phyloP scores from a whole-genome alignment of 2,329 filamentous ascomycete species.

The Sphaerulina vaccinii region DNA sequence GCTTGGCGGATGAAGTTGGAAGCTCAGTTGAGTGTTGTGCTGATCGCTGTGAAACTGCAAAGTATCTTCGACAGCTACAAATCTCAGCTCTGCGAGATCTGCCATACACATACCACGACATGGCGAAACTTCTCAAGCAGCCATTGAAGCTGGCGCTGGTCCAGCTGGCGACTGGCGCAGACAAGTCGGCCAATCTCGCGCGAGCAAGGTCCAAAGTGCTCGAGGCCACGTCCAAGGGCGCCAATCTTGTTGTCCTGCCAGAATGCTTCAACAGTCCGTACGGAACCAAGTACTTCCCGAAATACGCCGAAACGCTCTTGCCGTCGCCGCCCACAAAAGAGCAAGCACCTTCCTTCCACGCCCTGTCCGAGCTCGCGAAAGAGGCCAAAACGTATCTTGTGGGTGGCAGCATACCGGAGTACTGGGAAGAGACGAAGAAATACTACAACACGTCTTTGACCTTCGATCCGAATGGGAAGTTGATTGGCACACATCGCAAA shows the following conservation, averaged over 20 bases:
- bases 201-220: conserved; percentile 80
- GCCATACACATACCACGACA: conserved; percentile 30
- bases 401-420: conserved; percentile 90
- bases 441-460: conserved; percentile 90
- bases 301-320: conserved; percentile 84
- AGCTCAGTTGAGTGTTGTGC: no score
- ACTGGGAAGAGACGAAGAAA: conserved; percentile 62
- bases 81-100: no score
- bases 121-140: conserved; percentile 65
- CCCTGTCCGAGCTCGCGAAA: conserved; percentile 73
- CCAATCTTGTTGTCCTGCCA: conserved; percentile 84
- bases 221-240: conserved; percentile 72
- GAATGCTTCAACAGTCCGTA: conserved; percentile 99
- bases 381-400: conserved; percentile 79
- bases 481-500: conserved; percentile 89
- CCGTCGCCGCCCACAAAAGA: conserved; percentile 70
- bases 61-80: no score
- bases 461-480: conserved; percentile 73
- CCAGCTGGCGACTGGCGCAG: conserved; percentile 70
- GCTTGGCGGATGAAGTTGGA: conserved; percentile 5
- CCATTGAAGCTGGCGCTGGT: conserved; percentile 77
- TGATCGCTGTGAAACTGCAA: no score
- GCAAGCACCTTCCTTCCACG: conserved; percentile 80
- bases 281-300: conserved; percentile 84
- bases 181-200: conserved; percentile 81